These are phyloP conservation scores for Aquanectria penicillioides DNA, from an alignment of 2,329 filamentous ascomycete genomes.

Conservation along the genomic window DNA sequence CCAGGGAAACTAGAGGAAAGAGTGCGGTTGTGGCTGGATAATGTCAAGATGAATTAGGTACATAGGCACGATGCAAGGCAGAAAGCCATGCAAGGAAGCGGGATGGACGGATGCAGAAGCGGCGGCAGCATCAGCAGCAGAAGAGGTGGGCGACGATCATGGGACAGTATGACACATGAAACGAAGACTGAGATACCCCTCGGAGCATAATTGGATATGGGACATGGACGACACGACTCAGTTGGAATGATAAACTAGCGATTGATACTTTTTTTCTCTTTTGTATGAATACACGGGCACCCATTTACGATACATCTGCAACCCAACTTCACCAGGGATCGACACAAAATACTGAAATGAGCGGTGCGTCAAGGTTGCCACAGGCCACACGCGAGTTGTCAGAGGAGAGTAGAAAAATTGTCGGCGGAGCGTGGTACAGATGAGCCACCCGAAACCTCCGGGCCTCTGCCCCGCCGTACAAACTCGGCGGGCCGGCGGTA, in stretches of 20 bases:
- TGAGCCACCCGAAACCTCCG: background rate
- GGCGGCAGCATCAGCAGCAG: too few relatives aligned
- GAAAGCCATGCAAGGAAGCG: background rate
- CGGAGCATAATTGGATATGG: slow-evolving; percentile 18
- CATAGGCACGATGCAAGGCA: slow-evolving; percentile 10
- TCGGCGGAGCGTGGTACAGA: background rate
- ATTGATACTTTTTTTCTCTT: slow-evolving; percentile 9
- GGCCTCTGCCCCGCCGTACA: background rate
- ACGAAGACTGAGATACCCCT: slow-evolving; percentile 20
- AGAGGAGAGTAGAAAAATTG: background rate
- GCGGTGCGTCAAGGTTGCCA: slow-evolving; percentile 16
- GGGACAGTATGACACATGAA: slow-evolving; percentile 3
- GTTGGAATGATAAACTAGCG: slow-evolving; percentile 15
- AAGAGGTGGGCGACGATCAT: background rate
- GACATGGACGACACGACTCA: slow-evolving; percentile 15
- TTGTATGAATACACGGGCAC: background rate
- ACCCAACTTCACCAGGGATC: background rate
- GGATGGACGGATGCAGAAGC: slow-evolving; percentile 10
- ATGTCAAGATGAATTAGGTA: slow-evolving; percentile 23
- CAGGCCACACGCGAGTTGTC: slow-evolving; percentile 13
- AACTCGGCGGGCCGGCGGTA: slow-evolving; percentile 6
- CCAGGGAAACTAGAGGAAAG: slow-evolving; percentile 35
- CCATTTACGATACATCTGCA: background rate
- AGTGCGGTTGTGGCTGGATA: slow-evolving; percentile 35
- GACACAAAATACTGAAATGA: slow-evolving; percentile 2